These are phyloP conservation scores for Arachis stenosperma DNA, from an alignment of 306 rosid genomes.

Conservation along the genomic window DNA sequence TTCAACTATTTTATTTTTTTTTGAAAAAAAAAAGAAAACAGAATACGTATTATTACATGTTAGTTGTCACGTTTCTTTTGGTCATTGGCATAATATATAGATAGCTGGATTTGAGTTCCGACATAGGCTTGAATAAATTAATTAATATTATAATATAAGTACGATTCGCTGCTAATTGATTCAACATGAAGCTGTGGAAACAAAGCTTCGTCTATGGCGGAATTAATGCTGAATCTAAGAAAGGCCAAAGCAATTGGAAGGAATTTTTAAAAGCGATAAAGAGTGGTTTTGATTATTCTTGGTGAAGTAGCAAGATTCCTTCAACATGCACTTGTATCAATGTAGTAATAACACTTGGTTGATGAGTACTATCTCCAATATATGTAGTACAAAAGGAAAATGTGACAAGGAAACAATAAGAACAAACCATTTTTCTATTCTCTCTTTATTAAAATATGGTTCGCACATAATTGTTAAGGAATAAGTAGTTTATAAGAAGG, in stretches of 20 bases:
- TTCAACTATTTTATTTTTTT: not conserved
- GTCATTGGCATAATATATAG: not conserved
- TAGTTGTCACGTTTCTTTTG: not conserved
- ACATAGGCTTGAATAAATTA: conserved; percentile 4
- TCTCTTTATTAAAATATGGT: not conserved
- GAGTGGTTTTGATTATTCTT: not conserved
- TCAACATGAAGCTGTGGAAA: not conserved
- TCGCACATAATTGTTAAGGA: no score
- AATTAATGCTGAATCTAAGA: conserved; percentile 13
- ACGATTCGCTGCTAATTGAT: not conserved
- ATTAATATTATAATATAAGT: not conserved
- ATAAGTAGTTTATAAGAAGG: no score
- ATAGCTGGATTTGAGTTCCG: conserved; percentile 8
- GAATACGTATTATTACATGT: not conserved
- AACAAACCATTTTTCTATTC: not conserved
- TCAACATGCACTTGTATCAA: conserved; percentile 31
- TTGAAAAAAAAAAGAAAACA: not conserved
- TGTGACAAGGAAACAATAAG: not conserved
- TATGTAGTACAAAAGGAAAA: not conserved
- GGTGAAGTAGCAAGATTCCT: conserved; percentile 21
- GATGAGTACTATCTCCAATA: not conserved
- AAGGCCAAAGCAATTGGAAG: conserved; percentile 2
- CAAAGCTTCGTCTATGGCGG: conserved; percentile 21
- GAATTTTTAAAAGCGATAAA: conserved; percentile 18
- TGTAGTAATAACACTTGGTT: not conserved